Conservation (phyloP, 2,329 filamentous ascomycete species). For the Colletotrichum sp. region DNA sequence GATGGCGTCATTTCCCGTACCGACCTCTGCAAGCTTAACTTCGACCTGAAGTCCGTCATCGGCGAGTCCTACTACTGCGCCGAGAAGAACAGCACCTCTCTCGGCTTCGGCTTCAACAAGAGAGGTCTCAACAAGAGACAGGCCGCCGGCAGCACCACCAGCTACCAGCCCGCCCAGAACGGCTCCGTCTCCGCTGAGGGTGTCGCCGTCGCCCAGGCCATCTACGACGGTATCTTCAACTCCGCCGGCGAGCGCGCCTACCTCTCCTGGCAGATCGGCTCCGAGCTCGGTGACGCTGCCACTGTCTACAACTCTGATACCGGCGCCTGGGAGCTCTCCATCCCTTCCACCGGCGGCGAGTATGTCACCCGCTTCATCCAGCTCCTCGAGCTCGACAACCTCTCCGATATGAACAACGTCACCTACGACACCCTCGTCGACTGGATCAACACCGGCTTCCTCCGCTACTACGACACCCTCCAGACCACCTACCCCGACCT, state of each 20-base stretch:
- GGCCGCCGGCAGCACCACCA: constrained; percentile 24
- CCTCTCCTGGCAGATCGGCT: constrained; percentile 27
- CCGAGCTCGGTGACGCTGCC: constrained; percentile 33
- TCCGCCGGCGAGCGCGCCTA: constrained; percentile 36
- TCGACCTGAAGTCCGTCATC: constrained; percentile 34
- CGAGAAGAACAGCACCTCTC: constrained; percentile 17
- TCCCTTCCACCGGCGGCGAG: constrained; percentile 35
- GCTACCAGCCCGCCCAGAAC: constrained; percentile 33
- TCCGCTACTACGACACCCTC: constrained; percentile 39
- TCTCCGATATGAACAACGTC: constrained; percentile 48
- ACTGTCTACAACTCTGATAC: constrained; percentile 37
- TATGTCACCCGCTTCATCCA: constrained; percentile 47
- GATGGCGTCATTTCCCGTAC: constrained; percentile 37
- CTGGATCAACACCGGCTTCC: constrained; percentile 56
- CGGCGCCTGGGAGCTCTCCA: constrained; percentile 34
- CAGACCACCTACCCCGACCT: constrained; percentile 61
- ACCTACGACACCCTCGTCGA: constrained; percentile 62
- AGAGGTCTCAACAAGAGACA: constrained; percentile 12
- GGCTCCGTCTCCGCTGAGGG: constrained; percentile 37
- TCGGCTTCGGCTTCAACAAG: constrained; percentile 30
- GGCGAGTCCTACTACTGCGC: constrained; percentile 37
- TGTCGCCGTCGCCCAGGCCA: constrained; percentile 34
- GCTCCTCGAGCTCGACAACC: constrained; percentile 38
- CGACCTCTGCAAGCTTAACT: constrained; percentile 38
- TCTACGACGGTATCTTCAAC: constrained; percentile 38